Conservation (phyloP, 768 basidiomycete species). For the Infundibulicybe gibba region DNA sequence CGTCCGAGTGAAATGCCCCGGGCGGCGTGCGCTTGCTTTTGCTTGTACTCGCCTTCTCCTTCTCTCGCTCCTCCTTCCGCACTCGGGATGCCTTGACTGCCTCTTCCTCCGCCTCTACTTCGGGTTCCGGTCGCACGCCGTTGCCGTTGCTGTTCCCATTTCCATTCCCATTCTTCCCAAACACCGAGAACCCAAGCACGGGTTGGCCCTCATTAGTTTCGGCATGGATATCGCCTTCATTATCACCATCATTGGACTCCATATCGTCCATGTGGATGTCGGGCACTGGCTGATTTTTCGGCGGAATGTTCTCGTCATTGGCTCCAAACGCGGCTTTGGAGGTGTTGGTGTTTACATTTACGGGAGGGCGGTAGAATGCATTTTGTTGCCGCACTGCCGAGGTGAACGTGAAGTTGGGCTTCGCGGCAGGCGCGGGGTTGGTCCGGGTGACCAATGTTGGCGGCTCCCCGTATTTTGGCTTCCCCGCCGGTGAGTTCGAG, state of each 20-base stretch:
- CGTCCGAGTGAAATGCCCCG: slow-evolving; percentile 4
- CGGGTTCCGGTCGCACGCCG: slow-evolving; percentile 13
- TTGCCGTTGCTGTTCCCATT: slow-evolving; percentile 12
- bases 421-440: neutral
- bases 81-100: slow-evolving; percentile 5
- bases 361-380: slow-evolving; percentile 63
- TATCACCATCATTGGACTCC: slow-evolving; percentile 8
- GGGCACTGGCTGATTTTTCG: neutral
- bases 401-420: slow-evolving; percentile 28
- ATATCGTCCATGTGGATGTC: slow-evolving; percentile 14
- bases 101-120: neutral
- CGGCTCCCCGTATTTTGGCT: slow-evolving; percentile 3
- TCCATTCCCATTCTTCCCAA: slow-evolving; percentile 14
- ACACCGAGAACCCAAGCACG: slow-evolving; percentile 17
- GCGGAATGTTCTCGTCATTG: neutral
- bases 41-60: slow-evolving; percentile 44
- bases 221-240: slow-evolving; percentile 9
- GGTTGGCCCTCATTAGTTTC: slow-evolving; percentile 10
- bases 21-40: slow-evolving; percentile 32
- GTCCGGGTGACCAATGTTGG: neutral
- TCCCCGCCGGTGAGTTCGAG: neutral
- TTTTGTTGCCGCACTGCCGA: slow-evolving; percentile 54
- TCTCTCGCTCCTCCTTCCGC: slow-evolving; percentile 29
- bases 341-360: slow-evolving; percentile 11
- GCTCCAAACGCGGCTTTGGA: slow-evolving; percentile 3